These are phyloP conservation scores for Penicillium verhagenii DNA, from an alignment of 495 filamentous ascomycete genomes.

Conservation along the genomic window DNA sequence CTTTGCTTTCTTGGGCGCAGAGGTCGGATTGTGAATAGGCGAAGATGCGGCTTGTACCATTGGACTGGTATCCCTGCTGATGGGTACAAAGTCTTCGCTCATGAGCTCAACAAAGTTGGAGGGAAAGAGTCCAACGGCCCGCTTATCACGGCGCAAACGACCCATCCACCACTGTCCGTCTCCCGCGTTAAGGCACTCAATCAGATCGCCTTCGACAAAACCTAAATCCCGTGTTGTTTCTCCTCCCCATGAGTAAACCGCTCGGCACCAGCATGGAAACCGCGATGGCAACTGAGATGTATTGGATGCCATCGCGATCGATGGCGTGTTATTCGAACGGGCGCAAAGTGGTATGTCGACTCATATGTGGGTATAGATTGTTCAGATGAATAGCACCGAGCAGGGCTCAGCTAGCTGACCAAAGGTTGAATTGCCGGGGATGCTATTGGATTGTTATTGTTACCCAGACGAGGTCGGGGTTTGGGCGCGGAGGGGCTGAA, in stretches of 20 bases:
- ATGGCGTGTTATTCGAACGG: constrained; percentile 1
- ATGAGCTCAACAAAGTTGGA: constrained; percentile 96
- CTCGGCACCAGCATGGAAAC: constrained; percentile 95
- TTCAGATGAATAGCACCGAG: background rate
- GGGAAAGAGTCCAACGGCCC: constrained; percentile 87
- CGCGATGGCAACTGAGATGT: constrained; percentile 71
- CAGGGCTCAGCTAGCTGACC: background rate
- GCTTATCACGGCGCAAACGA: constrained; percentile 77
- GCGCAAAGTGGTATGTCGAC: background rate
- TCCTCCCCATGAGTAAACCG: constrained; percentile 95
- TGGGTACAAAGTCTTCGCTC: constrained; percentile 76
- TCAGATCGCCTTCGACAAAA: constrained; percentile 95
- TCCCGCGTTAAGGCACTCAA: constrained; percentile 96
- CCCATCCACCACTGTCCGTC: constrained; percentile 99
- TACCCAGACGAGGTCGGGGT: background rate
- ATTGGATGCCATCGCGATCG: constrained; percentile 52
- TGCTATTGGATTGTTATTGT: background rate
- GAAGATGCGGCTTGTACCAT: constrained; percentile 43
- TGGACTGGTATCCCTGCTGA: constrained; percentile 74
- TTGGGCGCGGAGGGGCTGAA: constrained; percentile 14
- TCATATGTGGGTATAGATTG: background rate
- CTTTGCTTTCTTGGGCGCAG: constrained; percentile 49
- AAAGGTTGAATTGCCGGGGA: background rate
- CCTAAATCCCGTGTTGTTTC: constrained; percentile 94
- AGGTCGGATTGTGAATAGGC: constrained; percentile 47